Evolutionary conservation across 2,329 filamentous ascomycete species (phyloP).

Genomic region (Thielaviopsis punctulata): DNA sequence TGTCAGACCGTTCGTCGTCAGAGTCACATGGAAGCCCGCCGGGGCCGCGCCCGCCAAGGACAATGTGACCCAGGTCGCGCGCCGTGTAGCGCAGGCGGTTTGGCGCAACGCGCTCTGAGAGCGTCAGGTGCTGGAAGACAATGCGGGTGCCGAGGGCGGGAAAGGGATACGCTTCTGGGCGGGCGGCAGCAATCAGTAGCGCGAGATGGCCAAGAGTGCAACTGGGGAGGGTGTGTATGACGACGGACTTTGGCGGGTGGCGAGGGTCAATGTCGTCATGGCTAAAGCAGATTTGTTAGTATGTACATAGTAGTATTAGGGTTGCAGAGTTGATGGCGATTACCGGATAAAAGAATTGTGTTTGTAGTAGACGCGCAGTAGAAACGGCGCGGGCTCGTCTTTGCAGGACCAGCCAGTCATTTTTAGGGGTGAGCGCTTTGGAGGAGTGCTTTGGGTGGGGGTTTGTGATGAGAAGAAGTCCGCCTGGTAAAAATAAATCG

Average conservation of each 20-base stretch:
- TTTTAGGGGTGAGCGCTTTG: background rate
- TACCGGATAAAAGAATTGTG: slow-evolving; percentile 56
- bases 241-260: slow-evolving; percentile 46
- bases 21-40: slow-evolving; percentile 20
- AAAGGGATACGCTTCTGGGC: slow-evolving; percentile 49
- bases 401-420: slow-evolving; percentile 3
- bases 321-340: slow-evolving; percentile 4
- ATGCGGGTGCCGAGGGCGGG: slow-evolving; percentile 68
- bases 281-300: slow-evolving; percentile 23
- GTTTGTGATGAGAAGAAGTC: background rate
- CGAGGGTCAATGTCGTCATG: slow-evolving; percentile 51
- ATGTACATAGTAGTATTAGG: background rate
- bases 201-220: slow-evolving; percentile 71
- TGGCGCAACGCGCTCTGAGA: slow-evolving; percentile 16
- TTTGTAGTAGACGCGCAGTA: slow-evolving; percentile 72
- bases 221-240: slow-evolving; percentile 73
- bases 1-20: slow-evolving; percentile 5
- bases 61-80: slow-evolving; percentile 68
- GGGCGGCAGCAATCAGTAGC: slow-evolving; percentile 51
- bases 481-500: background rate
- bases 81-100: slow-evolving; percentile 43
- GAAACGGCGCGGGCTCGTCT: slow-evolving; percentile 51
- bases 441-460: background rate
- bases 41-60: slow-evolving; percentile 46
- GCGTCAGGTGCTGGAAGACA: slow-evolving; percentile 66